A percentile compares a stretch with the other conserved stretches of the same genome.
Evolutionary conservation across 176 grass and related monocot species (phyloP).

Genomic region (Zea mays): Zm-B73-REFERENCE-NAM-5.0 NC_050096.1:256347501-256348000

Average conservation of each 20-base stretch:
- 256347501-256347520: constrained; percentile 13
- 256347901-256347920: constrained; percentile 51
- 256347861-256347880: constrained; percentile 40
- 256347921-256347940: constrained; percentile 73
- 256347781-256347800: constrained; percentile 73
- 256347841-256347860: constrained; percentile 52
- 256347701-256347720: constrained; percentile 58
- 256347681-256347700: constrained; percentile 40
- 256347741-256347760: constrained; percentile 98
- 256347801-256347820: constrained; percentile 44
- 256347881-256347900: constrained; percentile 39
- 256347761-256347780: constrained; percentile 93
- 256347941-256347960: constrained; percentile 52
- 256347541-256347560: constrained; percentile 9
- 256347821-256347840: constrained; percentile 50
- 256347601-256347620: constrained; percentile 10
- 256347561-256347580: background rate
- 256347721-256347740: constrained; percentile 96
- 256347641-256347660: constrained; percentile 49
- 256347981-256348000: constrained; percentile 54
- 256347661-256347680: constrained; percentile 89
- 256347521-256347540: constrained; percentile 7
- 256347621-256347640: constrained; percentile 13
- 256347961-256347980: constrained; percentile 46
- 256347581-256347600: constrained; percentile 1